Evolutionary conservation across 257 asterid species (phyloP).

Genomic region (Solanum chilense): DNA sequence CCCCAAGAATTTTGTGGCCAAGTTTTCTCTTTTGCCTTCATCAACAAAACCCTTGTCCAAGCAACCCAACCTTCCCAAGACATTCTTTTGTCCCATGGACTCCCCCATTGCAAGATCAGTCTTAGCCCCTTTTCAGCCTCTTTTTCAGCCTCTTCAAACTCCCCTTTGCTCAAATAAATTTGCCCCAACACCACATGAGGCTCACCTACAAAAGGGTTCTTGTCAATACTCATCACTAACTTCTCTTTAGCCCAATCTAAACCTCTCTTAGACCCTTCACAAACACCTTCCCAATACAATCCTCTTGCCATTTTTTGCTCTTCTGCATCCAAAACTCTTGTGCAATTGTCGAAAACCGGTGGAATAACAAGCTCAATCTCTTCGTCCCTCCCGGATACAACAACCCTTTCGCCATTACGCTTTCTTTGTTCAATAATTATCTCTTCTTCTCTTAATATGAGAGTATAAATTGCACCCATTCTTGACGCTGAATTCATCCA

Average conservation of each 20-base stretch:
- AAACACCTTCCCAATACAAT: conserved; percentile 83
- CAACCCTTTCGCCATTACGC: not conserved
- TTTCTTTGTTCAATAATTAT: conserved; percentile 12
- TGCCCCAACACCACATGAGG: conserved; percentile 57
- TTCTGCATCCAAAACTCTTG: conserved; percentile 19
- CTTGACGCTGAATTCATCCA: conserved; percentile 62
- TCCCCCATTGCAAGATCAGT: conserved; percentile 72
- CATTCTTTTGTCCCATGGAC: conserved; percentile 95
- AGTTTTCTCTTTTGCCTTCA: conserved; percentile 46
- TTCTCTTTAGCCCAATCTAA: conserved; percentile 43
- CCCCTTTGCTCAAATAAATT: conserved; percentile 43
- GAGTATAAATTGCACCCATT: conserved; percentile 55
- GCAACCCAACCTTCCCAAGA: conserved; percentile 92
- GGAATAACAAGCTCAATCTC: conserved; percentile 66
- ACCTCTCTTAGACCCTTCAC: conserved; percentile 28
- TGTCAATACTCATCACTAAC: conserved; percentile 42
- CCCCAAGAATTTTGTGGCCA: conserved; percentile 70
- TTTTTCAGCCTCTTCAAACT: conserved; percentile 50
- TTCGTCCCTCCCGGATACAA: conserved; percentile 24
- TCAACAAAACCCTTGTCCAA: conserved; percentile 62
- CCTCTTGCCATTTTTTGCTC: conserved; percentile 59
- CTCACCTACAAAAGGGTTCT: conserved; percentile 78
- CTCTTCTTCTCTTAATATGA: conserved; percentile 58
- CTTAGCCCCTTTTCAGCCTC: conserved; percentile 61
- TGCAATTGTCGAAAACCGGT: conserved; percentile 51